Evolutionary conservation across 192 early-diverging fungal genomes (phyloP).

Genomic region (Backusella mclennaniae): DNA sequence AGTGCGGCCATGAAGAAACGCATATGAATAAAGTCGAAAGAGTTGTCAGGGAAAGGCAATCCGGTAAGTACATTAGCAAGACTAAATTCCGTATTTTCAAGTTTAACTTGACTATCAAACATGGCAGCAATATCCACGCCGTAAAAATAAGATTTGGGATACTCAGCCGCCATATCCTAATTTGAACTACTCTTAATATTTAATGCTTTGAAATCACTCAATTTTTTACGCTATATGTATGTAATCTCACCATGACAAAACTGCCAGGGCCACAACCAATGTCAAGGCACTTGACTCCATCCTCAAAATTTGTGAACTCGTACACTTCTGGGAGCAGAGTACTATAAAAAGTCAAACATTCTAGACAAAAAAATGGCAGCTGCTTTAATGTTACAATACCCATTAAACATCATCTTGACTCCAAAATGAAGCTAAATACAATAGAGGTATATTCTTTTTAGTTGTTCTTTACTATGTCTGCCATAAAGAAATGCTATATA

Average conservation of each 20-base stretch:
- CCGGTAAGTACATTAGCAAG: slow-evolving; percentile 21
- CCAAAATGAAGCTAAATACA: slow-evolving; percentile 29
- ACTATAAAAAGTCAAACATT: not conserved
- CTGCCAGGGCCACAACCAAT: slow-evolving; percentile 30
- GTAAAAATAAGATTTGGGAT: slow-evolving; percentile 14
- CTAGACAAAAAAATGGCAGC: not conserved
- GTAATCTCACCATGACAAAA: slow-evolving; percentile 16
- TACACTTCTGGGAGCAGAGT: not conserved
- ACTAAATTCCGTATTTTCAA: slow-evolving; percentile 20
- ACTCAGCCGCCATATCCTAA: slow-evolving; percentile 21
- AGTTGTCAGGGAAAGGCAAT: slow-evolving; percentile 27
- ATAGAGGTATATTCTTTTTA: not conserved
- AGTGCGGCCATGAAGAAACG: slow-evolving; percentile 16
- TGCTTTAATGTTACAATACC: slow-evolving; percentile 12
- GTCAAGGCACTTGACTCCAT: slow-evolving; percentile 22
- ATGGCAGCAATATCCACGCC: slow-evolving; percentile 28
- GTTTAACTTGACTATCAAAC: slow-evolving; percentile 11
- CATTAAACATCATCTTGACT: slow-evolving; percentile 17
- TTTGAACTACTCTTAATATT: not conserved
- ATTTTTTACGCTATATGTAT: not conserved
- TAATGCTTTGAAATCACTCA: not conserved
- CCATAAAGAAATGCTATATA: not conserved
- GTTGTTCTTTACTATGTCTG: not conserved
- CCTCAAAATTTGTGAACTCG: not conserved
- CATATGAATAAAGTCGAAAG: slow-evolving; percentile 29